Evolutionary conservation across 768 basidiomycete genomes (phyloP), one percentile per base, ranked within the genome.

Genomic region (Tulasnella sp.): DNA sequence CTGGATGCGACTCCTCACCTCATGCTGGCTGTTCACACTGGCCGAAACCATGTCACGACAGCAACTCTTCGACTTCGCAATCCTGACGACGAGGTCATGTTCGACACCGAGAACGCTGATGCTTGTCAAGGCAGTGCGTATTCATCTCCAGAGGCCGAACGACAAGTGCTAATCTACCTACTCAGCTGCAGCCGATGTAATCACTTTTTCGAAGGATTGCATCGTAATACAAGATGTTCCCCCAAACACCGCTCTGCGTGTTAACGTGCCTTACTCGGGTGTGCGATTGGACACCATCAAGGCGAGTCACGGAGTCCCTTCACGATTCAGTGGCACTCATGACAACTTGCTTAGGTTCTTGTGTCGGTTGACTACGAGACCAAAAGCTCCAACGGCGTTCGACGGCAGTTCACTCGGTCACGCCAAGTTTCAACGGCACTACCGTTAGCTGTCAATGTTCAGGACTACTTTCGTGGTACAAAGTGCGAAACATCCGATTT

Each of bases 401-500:
- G 31, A 25, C 45, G 94, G 45, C 87, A 82, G 6, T 82, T 93
- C 36, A 85, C 84, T 49, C 85, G 88, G 38, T 86, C 87, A 15
- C 86, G 88, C 76, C 82, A 86, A 2, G 85, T 96, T 4, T 85
- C 87, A 17, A 89, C 91, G 8, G 87, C 91, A 0, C 85, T 98
- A 3, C 96, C 97, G 0, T 85, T 99, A 64, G 89, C 92, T 2
- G 93, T 98, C 76, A 97, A 96, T 76, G 97, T 99, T 0, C 93
- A 98, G 83, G 97, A 99, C 82, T 96, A 94, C 83, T 98, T 99
- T 85, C 89, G 97, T 29, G 91, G 91, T 36, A 85, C 89, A 75
- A 90, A 89, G 97, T 95, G 45, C 64, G 86, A 67, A 29, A 67
- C 37, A 40, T 11, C n/a, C n/a, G 31, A 29, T 38, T 40, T 25